Percentiles rank a stretch among this genome's conserved stretches.
Evolutionary conservation across 768 basidiomycete genomes (phyloP).

Genomic region (Harrya chromipes): DNA sequence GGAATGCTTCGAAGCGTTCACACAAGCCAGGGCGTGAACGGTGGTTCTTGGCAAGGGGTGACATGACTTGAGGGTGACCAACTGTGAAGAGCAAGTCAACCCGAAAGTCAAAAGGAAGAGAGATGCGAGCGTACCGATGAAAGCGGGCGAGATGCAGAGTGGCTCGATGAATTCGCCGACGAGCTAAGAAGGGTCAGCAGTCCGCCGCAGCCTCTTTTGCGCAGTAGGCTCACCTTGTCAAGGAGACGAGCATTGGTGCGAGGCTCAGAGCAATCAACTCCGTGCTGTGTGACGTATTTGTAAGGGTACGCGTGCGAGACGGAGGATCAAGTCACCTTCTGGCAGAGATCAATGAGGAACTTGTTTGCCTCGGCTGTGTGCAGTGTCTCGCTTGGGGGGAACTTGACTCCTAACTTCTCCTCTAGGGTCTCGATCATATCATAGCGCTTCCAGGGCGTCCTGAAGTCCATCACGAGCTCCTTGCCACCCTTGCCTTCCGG

Average conservation of each 20-base stretch:
- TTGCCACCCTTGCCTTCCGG: slow-evolving; percentile 90
- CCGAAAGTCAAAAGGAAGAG: background rate
- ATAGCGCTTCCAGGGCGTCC: slow-evolving; percentile 95
- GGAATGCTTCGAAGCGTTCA: slow-evolving; percentile 98
- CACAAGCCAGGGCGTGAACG: slow-evolving; percentile 95
- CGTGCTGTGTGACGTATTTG: slow-evolving; percentile 53
- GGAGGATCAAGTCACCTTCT: slow-evolving; percentile 53
- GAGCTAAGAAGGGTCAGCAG: slow-evolving; percentile 48
- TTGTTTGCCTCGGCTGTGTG: slow-evolving; percentile 85
- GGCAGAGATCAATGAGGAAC: slow-evolving; percentile 81
- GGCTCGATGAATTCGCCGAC: slow-evolving; percentile 98
- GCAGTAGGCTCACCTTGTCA: slow-evolving; percentile 65
- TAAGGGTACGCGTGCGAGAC: background rate
- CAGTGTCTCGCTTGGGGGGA: slow-evolving; percentile 89
- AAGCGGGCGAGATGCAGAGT: slow-evolving; percentile 92
- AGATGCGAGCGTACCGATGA: slow-evolving; percentile 63
- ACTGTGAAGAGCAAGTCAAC: slow-evolving; percentile 42
- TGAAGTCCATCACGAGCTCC: slow-evolving; percentile 78
- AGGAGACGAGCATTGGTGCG: slow-evolving; percentile 92
- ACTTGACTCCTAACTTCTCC: slow-evolving; percentile 86
- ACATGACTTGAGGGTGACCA: slow-evolving; percentile 99
- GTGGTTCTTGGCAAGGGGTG: slow-evolving; percentile 97
- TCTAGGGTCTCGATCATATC: slow-evolving; percentile 98
- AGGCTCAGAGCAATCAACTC: slow-evolving; percentile 95
- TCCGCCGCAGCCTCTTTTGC: background rate